Evolutionary conservation across 176 grass and related monocot genomes (phyloP), one percentile per base, ranked within the genome.

Genomic region (Miscanthus lutarioriparius): DNA sequence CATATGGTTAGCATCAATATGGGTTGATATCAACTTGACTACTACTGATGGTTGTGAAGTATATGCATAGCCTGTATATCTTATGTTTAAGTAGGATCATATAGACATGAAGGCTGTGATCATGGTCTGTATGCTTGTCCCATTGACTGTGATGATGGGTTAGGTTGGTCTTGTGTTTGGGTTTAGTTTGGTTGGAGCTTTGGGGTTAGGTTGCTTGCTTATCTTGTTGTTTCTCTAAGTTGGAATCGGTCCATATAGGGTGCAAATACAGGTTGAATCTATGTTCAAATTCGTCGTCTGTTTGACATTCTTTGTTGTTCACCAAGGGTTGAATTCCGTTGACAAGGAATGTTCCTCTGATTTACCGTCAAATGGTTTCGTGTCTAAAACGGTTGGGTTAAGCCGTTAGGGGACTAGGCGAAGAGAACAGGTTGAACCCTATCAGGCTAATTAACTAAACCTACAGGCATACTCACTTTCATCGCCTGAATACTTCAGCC

Each of bases 181-280:
- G 2, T 67, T 30, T 40, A 26, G 11, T 85, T 61, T 44, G 64
- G 51, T 78, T 14, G 36, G 13, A 78, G 4, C 7, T 45, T 69
- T 85, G n/a, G 49, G 2, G 64, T 45, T 78, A 25, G 83, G 64
- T 78, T 65, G 37, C 17, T 62, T 83, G 3, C 38, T 62, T 5
- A 47, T 28, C 6, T 45, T 27, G 8, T 12, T 59, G 4, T 38
- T 32, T 28, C 41, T 72, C 14, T 9, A 44, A 30, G 14, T 49
- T 49, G 70, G n/a, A 28, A 73, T 73, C 3, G 13, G 23, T 74
- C 7, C 43, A 74, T 74, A 20, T 49, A 49, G 9, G 15, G 41
- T 53, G 51, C 51, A 20, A 54, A 54, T 58, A 58, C 7, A 2
- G 22, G 54, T n/a, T 3, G 32, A 32, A 33, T 30, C 30, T 20